A percentile compares a stretch with the other conserved stretches of the same genome.
phyloP scores from a whole-genome alignment of 2,329 filamentous ascomycete species.

The Tolypocladium amazonense region DNA sequence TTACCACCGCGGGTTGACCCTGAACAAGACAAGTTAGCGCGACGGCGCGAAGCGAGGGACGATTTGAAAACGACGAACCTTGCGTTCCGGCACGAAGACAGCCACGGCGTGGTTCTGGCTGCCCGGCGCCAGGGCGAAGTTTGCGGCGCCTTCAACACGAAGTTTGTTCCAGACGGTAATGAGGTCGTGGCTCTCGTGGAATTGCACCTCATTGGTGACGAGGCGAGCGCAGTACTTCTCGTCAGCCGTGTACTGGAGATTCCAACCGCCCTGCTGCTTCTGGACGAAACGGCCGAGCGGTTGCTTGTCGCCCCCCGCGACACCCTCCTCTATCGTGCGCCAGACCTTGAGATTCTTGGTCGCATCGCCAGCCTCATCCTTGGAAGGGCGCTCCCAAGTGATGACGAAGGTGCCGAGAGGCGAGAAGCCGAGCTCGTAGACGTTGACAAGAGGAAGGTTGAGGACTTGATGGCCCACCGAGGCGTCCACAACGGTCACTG shows the following conservation, averaged over 20 bases:
- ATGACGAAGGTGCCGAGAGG: conserved; percentile 86
- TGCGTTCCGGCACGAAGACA: conserved; percentile 90
- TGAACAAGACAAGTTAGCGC: conserved; percentile 21
- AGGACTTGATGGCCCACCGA: conserved; percentile 65
- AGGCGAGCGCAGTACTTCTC: conserved; percentile 87
- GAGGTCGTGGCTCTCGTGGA: conserved; percentile 83
- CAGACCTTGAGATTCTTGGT: conserved; percentile 97
- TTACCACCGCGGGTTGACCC: conserved; percentile 89
- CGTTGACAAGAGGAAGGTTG: conserved; percentile 66
- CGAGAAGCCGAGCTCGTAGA: conserved; percentile 92
- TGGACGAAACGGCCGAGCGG: conserved; percentile 87
- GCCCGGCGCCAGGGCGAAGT: conserved; percentile 84
- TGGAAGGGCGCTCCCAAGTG: conserved; percentile 88
- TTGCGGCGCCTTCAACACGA: conserved; percentile 76
- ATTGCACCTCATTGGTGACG: conserved; percentile 96
- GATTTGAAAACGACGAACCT: conserved; percentile 43
- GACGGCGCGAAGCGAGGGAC: conserved; percentile 5
- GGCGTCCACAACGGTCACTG: conserved; percentile 76
- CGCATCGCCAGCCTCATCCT: conserved; percentile 88
- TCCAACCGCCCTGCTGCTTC: conserved; percentile 92
- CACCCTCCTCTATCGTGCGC: conserved; percentile 64
- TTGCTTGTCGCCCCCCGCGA: conserved; percentile 53
- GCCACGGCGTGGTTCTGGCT: conserved; percentile 78
- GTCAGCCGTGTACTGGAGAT: conserved; percentile 90
- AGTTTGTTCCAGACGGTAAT: conserved; percentile 90